Evolutionary conservation across 1,139 yeast genomes (phyloP).

Genomic region (Nakaseomyces glabratus): DNA sequence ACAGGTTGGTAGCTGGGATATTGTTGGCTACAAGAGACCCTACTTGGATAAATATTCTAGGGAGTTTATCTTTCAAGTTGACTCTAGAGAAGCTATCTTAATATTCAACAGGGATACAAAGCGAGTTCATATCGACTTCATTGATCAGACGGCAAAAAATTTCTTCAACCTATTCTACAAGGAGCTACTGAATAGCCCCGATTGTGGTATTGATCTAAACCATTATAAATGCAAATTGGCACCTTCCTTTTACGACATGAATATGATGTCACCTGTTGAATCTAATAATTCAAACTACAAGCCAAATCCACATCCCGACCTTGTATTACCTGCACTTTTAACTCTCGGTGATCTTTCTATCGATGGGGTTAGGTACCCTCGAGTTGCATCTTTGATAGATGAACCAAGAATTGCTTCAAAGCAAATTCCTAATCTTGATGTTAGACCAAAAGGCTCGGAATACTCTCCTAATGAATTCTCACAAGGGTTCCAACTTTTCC

Average conservation of each 20-base stretch:
- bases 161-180: conserved; percentile 24
- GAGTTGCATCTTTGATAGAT: conserved; percentile 17
- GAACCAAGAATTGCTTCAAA: conserved; percentile 11
- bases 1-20: conserved; percentile 12
- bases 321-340: conserved; percentile 24
- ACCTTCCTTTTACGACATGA: conserved; percentile 5
- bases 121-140: conserved; percentile 26
- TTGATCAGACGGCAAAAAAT: conserved; percentile 28
- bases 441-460: conserved; percentile 6
- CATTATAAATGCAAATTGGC: conserved; percentile 11
- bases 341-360: conserved; percentile 19
- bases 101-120: conserved; percentile 25
- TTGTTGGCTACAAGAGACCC: conserved; percentile 47
- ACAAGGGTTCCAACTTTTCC: conserved; percentile 20
- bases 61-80: conserved; percentile 49
- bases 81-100: conserved; percentile 25
- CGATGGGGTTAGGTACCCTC: conserved; percentile 21
- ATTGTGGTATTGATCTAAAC: conserved; percentile 11
- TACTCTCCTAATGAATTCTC: conserved; percentile 7
- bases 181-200: conserved; percentile 12
- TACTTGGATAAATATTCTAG: conserved; percentile 44
- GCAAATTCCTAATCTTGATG: conserved; percentile 5
- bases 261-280: conserved; percentile 1
- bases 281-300: conserved; percentile 6
- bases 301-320: conserved; percentile 7